Conservation (phyloP, 73 alveolate genomes). For the Stentor roeselii region DNA sequence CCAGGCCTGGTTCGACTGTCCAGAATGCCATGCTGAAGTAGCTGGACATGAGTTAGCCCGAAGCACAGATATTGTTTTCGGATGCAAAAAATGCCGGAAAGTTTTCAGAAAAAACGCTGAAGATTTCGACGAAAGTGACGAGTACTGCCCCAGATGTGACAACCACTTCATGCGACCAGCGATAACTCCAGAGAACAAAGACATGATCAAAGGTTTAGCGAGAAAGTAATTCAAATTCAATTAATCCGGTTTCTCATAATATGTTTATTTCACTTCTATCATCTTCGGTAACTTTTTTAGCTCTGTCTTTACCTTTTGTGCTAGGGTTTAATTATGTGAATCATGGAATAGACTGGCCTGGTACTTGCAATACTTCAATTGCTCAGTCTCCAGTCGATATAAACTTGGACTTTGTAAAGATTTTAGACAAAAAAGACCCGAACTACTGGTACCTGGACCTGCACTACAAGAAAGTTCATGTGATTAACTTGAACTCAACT, state of each 20-base stretch:
- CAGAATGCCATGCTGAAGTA: slow-evolving; percentile 82
- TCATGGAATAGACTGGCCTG: neutral
- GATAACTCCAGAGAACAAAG: slow-evolving; percentile 61
- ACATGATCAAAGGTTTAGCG: neutral
- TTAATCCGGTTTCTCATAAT: too few species aligned
- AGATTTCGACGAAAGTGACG: slow-evolving; percentile 84
- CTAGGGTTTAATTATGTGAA: neutral
- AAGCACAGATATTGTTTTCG: slow-evolving; percentile 68
- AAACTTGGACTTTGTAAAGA: too few species aligned
- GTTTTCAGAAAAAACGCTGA: slow-evolving; percentile 76
- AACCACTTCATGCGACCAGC: slow-evolving; percentile 66
- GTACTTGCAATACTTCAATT: neutral
- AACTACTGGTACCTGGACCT: slow-evolving; percentile 1
- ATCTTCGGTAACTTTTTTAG: neutral
- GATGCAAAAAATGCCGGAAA: slow-evolving; percentile 88
- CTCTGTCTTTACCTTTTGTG: neutral
- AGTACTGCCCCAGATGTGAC: slow-evolving; percentile 87
- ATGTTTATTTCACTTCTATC: too few species aligned
- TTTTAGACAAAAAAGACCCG: too few species aligned
- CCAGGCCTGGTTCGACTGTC: slow-evolving; percentile 87
- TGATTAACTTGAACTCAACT: neutral
- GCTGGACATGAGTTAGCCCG: slow-evolving; percentile 68
- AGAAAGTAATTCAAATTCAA: too few species aligned
- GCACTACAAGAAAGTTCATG: neutral
- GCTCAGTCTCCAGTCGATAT: neutral